Percentiles rank a stretch among this genome's conserved stretches.
phyloP scores from a whole-genome alignment of 371 early-diverging fungal species.

The Parasitella parasitica region DNA sequence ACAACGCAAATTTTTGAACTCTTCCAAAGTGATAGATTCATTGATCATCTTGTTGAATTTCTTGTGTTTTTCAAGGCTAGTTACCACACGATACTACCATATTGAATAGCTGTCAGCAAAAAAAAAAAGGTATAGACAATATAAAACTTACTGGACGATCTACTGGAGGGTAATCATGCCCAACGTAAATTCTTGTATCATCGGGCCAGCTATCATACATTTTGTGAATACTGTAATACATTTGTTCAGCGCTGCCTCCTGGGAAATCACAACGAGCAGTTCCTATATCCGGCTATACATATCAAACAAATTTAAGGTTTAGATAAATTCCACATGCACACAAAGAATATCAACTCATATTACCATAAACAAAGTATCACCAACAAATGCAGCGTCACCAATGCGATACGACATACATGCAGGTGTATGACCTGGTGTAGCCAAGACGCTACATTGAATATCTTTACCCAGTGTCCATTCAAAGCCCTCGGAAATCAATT shows the following conservation, averaged over 20 bases:
- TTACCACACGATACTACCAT: slow-evolving; percentile 33
- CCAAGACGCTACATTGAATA: slow-evolving; percentile 35
- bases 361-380: slow-evolving; percentile 54
- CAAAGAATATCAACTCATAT: not conserved
- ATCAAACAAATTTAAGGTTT: not conserved
- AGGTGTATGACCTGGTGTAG: slow-evolving; percentile 51
- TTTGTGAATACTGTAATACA: slow-evolving; percentile 45
- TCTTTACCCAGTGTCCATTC: slow-evolving; percentile 43
- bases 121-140: not conserved
- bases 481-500: slow-evolving; percentile 22
- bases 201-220: slow-evolving; percentile 42
- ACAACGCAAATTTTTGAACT: slow-evolving; percentile 30
- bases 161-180: slow-evolving; percentile 47
- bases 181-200: slow-evolving; percentile 49
- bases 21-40: slow-evolving; percentile 21
- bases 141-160: slow-evolving; percentile 29
- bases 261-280: slow-evolving; percentile 55
- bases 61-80: slow-evolving; percentile 32
- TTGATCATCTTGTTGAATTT: slow-evolving; percentile 40
- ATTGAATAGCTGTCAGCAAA: not conserved
- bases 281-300: slow-evolving; percentile 45
- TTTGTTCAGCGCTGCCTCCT: slow-evolving; percentile 42
- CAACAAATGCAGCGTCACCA: slow-evolving; percentile 51
- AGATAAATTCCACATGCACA: not conserved
- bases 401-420: slow-evolving; percentile 47